Evolutionary conservation across 2,329 filamentous ascomycete species (phyloP), one percentile per base, ranked within the genome.

Genomic region (Ophiostoma quercus): DNA sequence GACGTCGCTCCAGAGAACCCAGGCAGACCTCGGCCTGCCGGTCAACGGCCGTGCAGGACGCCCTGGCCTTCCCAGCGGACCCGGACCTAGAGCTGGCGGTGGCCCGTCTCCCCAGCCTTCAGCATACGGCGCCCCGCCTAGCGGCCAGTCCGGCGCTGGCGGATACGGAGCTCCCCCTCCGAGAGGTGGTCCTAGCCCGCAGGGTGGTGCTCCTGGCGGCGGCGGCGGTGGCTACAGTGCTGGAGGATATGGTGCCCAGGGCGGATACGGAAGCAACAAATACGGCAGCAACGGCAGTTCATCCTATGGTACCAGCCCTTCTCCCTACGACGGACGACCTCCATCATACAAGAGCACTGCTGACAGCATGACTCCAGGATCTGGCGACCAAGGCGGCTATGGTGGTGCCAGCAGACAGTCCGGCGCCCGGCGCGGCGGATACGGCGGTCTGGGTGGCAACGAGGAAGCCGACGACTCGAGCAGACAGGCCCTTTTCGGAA

Each of bases 401-500:
- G 71, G 73, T 25, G 69, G 51, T n/a, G 67, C 41, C 19, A 65
- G 67, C 60, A 65, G 62, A 65, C 32, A 39, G 39, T 3, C 62
- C 19, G 63, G 68, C 8, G 66, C 66, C 7, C 84, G 85, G 14
- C 82, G 84, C 12, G 85, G 85, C 66, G 87, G 87, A 37, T 90
- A 90, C 73, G 87, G 88, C 47, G 86, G 86, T 7, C 79, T 89
- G 70, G 86, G 85, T 65, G 79, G 80, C 34, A 77, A 77, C 41
- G 80, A 80, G 67, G 71, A 76, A 67, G 79, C 79, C 67, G 80
- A 81, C 5, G 85, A 88, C 69, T 79, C 79, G 71, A 84, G 88
- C 73, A 83, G 88, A 57, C 85, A 90, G 75, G 87, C 85, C 37
- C 82, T 92, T 3, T 91, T 92, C 71, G 77, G 77, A 11, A 84